Evolutionary conservation across 2,329 filamentous ascomycete species (phyloP).

Genomic region (Cercospora sojina): DNA sequence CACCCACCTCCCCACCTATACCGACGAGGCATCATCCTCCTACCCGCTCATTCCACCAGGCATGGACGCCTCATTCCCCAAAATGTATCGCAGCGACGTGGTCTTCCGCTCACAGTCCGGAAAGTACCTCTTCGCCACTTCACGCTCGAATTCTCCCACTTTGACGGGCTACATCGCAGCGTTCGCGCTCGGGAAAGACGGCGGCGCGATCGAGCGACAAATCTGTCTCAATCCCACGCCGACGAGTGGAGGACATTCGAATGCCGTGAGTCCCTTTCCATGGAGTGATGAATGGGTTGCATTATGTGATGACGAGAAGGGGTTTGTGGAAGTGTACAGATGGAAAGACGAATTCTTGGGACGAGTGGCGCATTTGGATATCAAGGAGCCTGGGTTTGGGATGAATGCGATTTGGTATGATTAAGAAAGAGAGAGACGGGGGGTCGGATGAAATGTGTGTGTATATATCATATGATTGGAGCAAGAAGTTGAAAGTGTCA

Average conservation of each 20-base stretch:
- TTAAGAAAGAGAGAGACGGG: too few species aligned
- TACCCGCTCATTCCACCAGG: constrained; percentile 80
- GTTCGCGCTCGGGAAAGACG: constrained; percentile 66
- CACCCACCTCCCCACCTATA: constrained; percentile 75
- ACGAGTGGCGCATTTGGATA: constrained; percentile 71
- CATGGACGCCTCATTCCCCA: constrained; percentile 53
- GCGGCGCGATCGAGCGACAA: constrained; percentile 73
- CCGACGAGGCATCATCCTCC: constrained; percentile 66
- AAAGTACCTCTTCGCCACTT: constrained; percentile 77
- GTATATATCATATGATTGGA: too few species aligned
- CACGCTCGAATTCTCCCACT: constrained; percentile 72
- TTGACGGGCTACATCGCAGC: constrained; percentile 81
- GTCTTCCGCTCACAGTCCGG: constrained; percentile 68
- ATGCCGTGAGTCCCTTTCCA: constrained; percentile 79
- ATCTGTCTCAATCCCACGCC: constrained; percentile 80
- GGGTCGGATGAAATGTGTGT: too few species aligned
- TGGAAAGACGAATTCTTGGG: constrained; percentile 81
- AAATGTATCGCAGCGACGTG: constrained; percentile 84
- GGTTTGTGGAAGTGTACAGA: constrained; percentile 82
- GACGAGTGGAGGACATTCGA: constrained; percentile 83
- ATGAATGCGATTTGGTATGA: constrained; percentile 99
- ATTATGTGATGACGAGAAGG: constrained; percentile 83
- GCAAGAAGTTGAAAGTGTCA: too few species aligned
- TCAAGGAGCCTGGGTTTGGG: constrained; percentile 84
- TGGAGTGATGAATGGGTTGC: constrained; percentile 90